Percentiles rank a stretch among this genome's conserved stretches.
These are phyloP conservation scores for Xylaria sp. DNA, from an alignment of 2,329 filamentous ascomycete species.

Conservation along the genomic window DNA sequence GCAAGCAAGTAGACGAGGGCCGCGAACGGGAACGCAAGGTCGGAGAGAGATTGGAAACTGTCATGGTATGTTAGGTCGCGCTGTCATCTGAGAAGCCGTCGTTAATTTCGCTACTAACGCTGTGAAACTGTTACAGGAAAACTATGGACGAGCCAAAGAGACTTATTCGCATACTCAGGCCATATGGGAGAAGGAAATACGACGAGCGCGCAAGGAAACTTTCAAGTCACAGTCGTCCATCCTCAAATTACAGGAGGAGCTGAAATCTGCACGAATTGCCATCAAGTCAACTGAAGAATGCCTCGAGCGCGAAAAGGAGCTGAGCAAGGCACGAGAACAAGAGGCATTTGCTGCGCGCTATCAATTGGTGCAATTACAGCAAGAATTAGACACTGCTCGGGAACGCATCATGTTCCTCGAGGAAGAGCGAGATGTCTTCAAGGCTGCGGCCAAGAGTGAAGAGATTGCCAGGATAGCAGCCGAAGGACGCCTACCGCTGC, in stretches of 20 bases:
- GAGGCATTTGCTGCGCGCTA: conserved; percentile 76
- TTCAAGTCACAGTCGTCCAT: conserved; percentile 78
- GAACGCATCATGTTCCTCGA: conserved; percentile 73
- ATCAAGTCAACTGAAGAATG: conserved; percentile 66
- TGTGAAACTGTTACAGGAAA: conserved; percentile 63
- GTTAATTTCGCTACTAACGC: conserved; percentile 26
- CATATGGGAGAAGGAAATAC: conserved; percentile 79
- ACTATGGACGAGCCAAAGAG: conserved; percentile 75
- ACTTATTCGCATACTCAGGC: conserved; percentile 73
- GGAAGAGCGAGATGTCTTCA: conserved; percentile 79
- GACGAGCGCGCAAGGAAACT: conserved; percentile 74
- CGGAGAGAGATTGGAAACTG: conserved; percentile 72
- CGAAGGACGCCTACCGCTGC: conserved; percentile 75
- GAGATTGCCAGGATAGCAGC: conserved; percentile 78
- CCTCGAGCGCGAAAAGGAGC: conserved; percentile 71
- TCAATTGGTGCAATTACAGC: conserved; percentile 70
- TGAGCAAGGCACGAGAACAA: conserved; percentile 70
- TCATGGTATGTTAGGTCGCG: conserved; percentile 67
- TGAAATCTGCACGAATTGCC: conserved; percentile 69
- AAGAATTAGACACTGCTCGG: conserved; percentile 72
- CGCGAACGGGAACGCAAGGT: conserved; percentile 73
- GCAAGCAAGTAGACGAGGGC: conserved; percentile 70
- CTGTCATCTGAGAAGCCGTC: neutral
- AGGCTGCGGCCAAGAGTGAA: conserved; percentile 76
- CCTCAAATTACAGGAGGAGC: conserved; percentile 78